Evolutionary conservation across 768 basidiomycete species (phyloP).

Genomic region (Sarcomyxa edulis): DNA sequence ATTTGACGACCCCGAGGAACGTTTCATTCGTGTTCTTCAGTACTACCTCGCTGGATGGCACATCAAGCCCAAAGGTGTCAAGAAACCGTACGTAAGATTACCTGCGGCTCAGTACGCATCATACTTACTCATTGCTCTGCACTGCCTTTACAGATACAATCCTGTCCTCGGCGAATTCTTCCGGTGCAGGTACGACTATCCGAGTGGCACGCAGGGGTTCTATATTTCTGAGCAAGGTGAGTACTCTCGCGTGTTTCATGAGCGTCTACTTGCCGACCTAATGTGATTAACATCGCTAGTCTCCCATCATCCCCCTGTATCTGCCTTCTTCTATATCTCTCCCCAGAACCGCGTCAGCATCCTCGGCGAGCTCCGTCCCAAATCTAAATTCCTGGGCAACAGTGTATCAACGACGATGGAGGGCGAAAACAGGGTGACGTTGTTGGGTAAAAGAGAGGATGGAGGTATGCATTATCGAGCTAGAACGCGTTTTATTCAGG

Average conservation of each 20-base stretch:
- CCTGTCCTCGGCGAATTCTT: constrained; percentile 98
- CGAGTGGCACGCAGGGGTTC: constrained; percentile 86
- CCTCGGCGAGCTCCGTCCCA: constrained; percentile 90
- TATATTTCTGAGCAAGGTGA: constrained; percentile 95
- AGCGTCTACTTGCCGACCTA: neutral
- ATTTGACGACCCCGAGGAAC: constrained; percentile 79
- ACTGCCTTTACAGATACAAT: constrained; percentile 65
- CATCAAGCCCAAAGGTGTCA: constrained; percentile 98
- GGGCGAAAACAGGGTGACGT: constrained; percentile 83
- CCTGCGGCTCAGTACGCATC: constrained; percentile 26
- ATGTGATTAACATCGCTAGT: constrained; percentile 39
- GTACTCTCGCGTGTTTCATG: constrained; percentile 12
- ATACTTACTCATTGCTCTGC: constrained; percentile 5
- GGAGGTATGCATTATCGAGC: constrained; percentile 53
- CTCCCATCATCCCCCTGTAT: constrained; percentile 92
- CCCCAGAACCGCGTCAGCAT: constrained; percentile 85
- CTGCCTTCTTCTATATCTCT: constrained; percentile 93
- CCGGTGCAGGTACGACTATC: constrained; percentile 90
- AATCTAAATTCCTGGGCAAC: constrained; percentile 95
- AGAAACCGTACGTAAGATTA: too few species aligned
- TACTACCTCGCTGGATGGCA: constrained; percentile 99
- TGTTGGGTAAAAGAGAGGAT: constrained; percentile 81
- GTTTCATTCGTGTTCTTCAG: constrained; percentile 86
- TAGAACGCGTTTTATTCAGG: neutral
- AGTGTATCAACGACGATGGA: constrained; percentile 96